Conservation (phyloP, 805 yeast genomes). For the Myxozyma kluyveri region DNA sequence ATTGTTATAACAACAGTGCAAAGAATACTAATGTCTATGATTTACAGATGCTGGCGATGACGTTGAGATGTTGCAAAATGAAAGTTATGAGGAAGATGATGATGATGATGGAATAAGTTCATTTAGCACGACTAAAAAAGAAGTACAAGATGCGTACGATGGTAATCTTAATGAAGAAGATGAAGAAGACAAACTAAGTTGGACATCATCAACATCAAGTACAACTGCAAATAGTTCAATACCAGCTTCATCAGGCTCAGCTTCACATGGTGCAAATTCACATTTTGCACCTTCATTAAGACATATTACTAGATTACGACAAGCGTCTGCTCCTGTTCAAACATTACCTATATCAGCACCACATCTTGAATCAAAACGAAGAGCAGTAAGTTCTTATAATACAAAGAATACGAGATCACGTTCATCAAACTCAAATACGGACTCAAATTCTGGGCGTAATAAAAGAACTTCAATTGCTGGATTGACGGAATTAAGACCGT, state of each 20-base stretch:
- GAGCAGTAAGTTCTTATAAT: background rate
- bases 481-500: slow-evolving; percentile 6
- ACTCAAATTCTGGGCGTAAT: background rate
- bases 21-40: background rate
- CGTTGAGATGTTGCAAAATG: background rate
- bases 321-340: background rate
- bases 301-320: background rate
- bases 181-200: background rate
- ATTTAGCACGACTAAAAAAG: background rate
- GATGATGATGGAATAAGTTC: background rate
- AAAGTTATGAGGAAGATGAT: background rate
- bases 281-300: background rate
- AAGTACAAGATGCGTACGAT: background rate
- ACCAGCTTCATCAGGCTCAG: background rate
- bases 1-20: no score
- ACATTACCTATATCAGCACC: background rate
- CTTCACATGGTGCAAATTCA: background rate
- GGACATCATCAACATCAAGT: background rate
- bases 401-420: background rate
- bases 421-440: background rate
- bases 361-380: background rate
- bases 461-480: background rate
- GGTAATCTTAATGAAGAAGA: background rate
- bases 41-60: slow-evolving; percentile 16
- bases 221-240: no score